Evolutionary conservation across 2,329 filamentous ascomycete genomes (phyloP), one percentile per base, ranked within the genome.

Genomic region (Aspergillus pseudonomiae): DNA sequence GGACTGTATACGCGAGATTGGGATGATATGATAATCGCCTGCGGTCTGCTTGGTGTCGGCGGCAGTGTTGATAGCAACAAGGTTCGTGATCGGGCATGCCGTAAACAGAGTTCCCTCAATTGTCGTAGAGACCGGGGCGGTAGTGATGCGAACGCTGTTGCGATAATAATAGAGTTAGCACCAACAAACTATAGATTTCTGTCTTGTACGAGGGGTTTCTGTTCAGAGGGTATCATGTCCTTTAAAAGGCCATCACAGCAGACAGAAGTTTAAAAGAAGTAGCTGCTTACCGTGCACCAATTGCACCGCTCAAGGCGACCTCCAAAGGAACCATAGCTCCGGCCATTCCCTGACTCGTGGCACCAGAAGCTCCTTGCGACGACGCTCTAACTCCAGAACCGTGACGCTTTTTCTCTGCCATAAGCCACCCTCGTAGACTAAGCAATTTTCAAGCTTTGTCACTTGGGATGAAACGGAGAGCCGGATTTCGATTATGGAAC

Each of bases 61-160:
- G 21, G 48, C 48, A 52, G 83, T 86, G 76, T 88, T 86, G 75
- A 89, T 83, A 52, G 85, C 86, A 69, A 90, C 79, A 62, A 88
- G 79, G 69, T 88, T 88, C 62, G 86, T 85, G 69, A 86, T 79
- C 30, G 86, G 85, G 73, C 85, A 86, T 53, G 84, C 85, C 32
- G 86, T 88, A 76, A 87, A 89, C 63, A 90, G 81, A 21, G 81
- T 87, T 70, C 88, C 88, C 75, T 89, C 87, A 63, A 87, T 77
- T 28, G 82, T 84, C 50, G 82, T 81, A 59, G 82, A 74, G 9
- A 81, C 81, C 32, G 82, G 77, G 19, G 82, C 80, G 57, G 85
- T 88, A 61, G 82, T 87, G 67, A 89, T 75, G 68, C 84, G 86
- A 71, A 89, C 80, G 63, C 87, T 89, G 73, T 61, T 54, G 10